Evolutionary conservation across 139 green algal species (phyloP).

Genomic region (Micromonas pusilla): DNA sequence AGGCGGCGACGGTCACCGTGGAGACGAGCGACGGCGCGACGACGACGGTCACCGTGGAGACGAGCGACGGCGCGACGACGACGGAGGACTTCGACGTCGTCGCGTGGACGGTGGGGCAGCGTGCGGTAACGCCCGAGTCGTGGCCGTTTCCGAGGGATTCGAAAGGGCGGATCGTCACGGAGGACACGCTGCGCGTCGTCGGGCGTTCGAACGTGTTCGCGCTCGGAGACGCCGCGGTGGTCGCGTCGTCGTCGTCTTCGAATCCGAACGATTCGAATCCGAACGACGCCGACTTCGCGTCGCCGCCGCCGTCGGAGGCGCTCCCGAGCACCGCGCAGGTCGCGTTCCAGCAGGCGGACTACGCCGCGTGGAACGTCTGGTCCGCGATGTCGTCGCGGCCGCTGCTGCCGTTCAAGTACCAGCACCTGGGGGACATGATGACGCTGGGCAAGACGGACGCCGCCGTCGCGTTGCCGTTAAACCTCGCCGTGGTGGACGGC

Average conservation of each 20-base stretch:
- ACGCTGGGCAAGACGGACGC: slow-evolving; percentile 57
- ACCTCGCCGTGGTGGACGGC: slow-evolving; percentile 61
- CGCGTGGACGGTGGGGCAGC: slow-evolving; percentile 28
- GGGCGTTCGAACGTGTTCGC: slow-evolving; percentile 76
- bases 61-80: background rate
- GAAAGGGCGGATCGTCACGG: slow-evolving; percentile 14
- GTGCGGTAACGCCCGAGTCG: slow-evolving; percentile 25
- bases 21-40: background rate
- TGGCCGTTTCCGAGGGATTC: slow-evolving; percentile 3
- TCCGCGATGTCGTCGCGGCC: slow-evolving; percentile 73
- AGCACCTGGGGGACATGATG: slow-evolving; percentile 98
- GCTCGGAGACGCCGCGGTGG: slow-evolving; percentile 69
- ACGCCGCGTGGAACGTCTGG: slow-evolving; percentile 97
- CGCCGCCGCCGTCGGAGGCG: background rate
- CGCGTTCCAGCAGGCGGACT: slow-evolving; percentile 96
- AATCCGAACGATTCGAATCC: too few species aligned
- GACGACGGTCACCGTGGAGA: background rate
- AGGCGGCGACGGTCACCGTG: background rate
- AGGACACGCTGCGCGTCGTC: slow-evolving; percentile 17
- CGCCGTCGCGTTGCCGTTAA: slow-evolving; percentile 35
- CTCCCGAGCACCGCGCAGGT: slow-evolving; percentile 71
- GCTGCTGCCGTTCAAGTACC: slow-evolving; percentile 91
- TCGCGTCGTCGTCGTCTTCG: too few species aligned
- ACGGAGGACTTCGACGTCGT: slow-evolving; percentile 20
- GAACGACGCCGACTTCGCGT: background rate